Evolutionary conservation across 805 yeast species (phyloP).

Genomic region (Blastobotrys chiropterorum): DNA sequence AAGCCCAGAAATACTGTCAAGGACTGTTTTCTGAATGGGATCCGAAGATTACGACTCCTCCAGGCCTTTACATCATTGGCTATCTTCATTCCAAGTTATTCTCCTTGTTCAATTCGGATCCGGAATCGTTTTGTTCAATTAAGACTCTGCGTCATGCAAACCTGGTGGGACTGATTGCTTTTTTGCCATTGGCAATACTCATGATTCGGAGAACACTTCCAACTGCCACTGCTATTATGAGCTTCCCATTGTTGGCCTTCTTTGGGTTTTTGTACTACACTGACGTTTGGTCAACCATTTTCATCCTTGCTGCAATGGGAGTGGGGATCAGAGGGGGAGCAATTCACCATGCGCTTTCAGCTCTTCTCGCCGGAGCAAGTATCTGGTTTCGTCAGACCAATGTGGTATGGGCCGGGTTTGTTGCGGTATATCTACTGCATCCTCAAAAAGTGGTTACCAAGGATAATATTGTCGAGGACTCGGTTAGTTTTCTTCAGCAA

Average conservation of each 20-base stretch:
- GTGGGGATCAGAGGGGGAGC: constrained; percentile 17
- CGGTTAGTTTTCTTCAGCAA: constrained; percentile 2
- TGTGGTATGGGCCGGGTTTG: constrained; percentile 73
- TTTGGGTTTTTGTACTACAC: constrained; percentile 82
- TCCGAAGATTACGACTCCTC: constrained; percentile 91
- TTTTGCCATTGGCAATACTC: constrained; percentile 36
- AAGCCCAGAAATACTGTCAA: constrained; percentile 59
- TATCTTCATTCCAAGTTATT: constrained; percentile 22
- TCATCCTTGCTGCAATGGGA: constrained; percentile 51
- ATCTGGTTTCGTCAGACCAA: constrained; percentile 86
- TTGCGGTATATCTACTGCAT: constrained; percentile 33
- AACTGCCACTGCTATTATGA: constrained; percentile 19
- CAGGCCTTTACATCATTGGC: constrained; percentile 68
- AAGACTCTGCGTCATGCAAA: constrained; percentile 50
- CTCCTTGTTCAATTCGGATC: constrained; percentile 10
- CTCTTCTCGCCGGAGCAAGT: constrained; percentile 53
- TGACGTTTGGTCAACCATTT: constrained; percentile 83
- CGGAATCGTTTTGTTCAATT: constrained; percentile 26
- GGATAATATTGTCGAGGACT: background rate
- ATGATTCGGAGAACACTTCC: constrained; percentile 21
- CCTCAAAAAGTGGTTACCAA: background rate
- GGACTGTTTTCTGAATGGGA: constrained; percentile 71
- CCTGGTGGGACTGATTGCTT: constrained; percentile 34
- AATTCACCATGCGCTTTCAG: constrained; percentile 33
- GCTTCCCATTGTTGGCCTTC: constrained; percentile 67